Base-by-base conservation (phyloP, 2,329 filamentous ascomycete genomes). In the Periconia sp. region DNA sequence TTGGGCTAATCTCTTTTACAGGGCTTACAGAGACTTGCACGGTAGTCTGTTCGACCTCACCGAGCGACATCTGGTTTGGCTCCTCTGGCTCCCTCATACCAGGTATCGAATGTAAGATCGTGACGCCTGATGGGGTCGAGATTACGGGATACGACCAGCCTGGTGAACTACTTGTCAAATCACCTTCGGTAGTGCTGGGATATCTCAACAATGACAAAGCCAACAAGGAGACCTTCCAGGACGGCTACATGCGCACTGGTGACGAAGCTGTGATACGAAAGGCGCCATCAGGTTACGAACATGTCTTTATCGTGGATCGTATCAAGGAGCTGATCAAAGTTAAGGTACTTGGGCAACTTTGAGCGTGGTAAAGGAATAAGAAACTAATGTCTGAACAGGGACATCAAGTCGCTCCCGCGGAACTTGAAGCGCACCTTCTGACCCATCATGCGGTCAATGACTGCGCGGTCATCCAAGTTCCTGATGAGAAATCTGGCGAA, bases 151-250 rank as follows among this genome's bases (percentile, higher is more conserved):
- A 88, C 54, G 83, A 92, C 48, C 82, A 84, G 32, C 88, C 86
- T 0, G 92, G 92, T 24, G 92, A 96, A 69, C 79, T 96, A 11
- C 78, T 89, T 13, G 81, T 95, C 16, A 88, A 89, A 64, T 83
- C 83, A 0, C 91, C 90, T 0, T 85, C 85, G 1, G 82, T 95
- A 1, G 84, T 88, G 0, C 71, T 96, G 0, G 92, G 92, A 1
- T 96, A 96, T 57, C 73, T 95, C 39, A 87, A 95, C 72, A 95
- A 96, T 61, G 84, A 88, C 31, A 86, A 88, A 60, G 90, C 92
- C 3, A 95, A 85, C 15, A 77, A 80, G 37, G 89, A 95, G 65
- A 94, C 91, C 0, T 96, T 90, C 59, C 77, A 84, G 1, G 85
- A 91, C 47, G 74, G 75, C 1, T 94, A 89, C 83, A 83, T 95